Evolutionary conservation across 2,329 filamentous ascomycete genomes (phyloP), one percentile per base, ranked within the genome.

Genomic region (Hypoxylon sp.): DNA sequence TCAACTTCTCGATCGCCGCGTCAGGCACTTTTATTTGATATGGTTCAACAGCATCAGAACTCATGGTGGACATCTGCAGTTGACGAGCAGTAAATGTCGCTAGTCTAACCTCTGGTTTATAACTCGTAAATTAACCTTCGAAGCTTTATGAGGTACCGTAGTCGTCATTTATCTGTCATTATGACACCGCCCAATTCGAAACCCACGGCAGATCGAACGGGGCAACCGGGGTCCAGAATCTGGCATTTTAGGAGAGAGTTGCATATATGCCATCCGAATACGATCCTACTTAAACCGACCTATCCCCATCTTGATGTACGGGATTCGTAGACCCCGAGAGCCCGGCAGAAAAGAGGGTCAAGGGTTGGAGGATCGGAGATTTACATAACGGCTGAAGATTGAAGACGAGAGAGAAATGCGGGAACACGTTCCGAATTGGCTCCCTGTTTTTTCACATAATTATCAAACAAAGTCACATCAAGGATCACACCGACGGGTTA

Each of bases 1-100:
- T 61, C 25, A 71, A 54, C 29, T 41, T 45, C 30, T 68, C 68
- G 23, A 71, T 50, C 2, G 61, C 51, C 23, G 39, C 34, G 30
- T 70, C 68, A 16, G 70, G 62, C n/a, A 71, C 62, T 2, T 64
- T 62, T 39, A 71, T 70, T 25, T 43, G 59, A 60, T 64, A 71
- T 7, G 70, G 63, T 47, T 67, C 47, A 25, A 70, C 23, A 19
- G 16, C 21, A 7, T 12, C 32, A 19, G 62, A 32, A 14, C 45
- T 51, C 61, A 64, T 62, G 56, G 7, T 61, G 23, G 2, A 23
- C 2, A 19, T 29, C 37, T 30, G 16, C 5, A 5, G 12, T 52
- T 27, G 12, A 23, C 25, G 23, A 25, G 8, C n/a, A 4, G 11
- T 8, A 23, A 12, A 21, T 9, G 23, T 29, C 12, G 6, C 12